Percentiles rank a stretch among this genome's conserved stretches.
phyloP scores from a whole-genome alignment of 116 monocot species.

The Zostera marina region DNA sequence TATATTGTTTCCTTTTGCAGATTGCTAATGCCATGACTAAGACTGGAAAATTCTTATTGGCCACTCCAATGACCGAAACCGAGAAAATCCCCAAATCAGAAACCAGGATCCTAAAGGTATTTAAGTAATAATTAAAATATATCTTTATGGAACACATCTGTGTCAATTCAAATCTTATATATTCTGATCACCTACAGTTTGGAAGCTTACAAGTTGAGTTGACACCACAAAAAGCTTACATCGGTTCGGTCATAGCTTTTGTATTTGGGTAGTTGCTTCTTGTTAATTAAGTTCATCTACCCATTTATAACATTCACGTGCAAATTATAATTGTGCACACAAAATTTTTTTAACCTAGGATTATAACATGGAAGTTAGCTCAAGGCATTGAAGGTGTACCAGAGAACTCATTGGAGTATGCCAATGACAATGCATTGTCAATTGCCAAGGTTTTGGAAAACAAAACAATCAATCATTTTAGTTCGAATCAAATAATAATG shows the following conservation, averaged over 20 bases:
- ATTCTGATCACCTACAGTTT: constrained; percentile 41
- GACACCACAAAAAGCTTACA: constrained; percentile 60
- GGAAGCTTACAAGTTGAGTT: constrained; percentile 69
- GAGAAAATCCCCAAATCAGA: constrained; percentile 29
- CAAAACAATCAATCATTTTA: too few species aligned
- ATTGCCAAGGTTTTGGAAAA: constrained; percentile 44
- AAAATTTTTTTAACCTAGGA: constrained; percentile 8
- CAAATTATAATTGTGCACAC: too few species aligned
- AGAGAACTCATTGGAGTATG: constrained; percentile 60
- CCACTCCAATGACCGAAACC: constrained; percentile 16
- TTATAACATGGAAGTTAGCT: constrained; percentile 58
- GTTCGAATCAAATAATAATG: too few species aligned
- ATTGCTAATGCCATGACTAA: constrained; percentile 67
- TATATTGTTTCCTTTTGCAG: constrained; percentile 18
- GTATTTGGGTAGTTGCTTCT: constrained; percentile 49
- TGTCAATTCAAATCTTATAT: neutral
- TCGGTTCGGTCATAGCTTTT: constrained; percentile 63
- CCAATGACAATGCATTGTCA: constrained; percentile 58
- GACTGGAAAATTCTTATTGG: constrained; percentile 44
- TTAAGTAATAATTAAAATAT: neutral
- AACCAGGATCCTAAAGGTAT: constrained; percentile 55
- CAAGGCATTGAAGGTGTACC: constrained; percentile 73
- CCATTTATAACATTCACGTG: neutral
- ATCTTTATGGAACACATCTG: neutral
- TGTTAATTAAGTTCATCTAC: neutral